Evolutionary conservation across 177 flowering plant genomes (phyloP), one percentile per base, ranked within the genome.

Genomic region (Vitis hybrid): DNA sequence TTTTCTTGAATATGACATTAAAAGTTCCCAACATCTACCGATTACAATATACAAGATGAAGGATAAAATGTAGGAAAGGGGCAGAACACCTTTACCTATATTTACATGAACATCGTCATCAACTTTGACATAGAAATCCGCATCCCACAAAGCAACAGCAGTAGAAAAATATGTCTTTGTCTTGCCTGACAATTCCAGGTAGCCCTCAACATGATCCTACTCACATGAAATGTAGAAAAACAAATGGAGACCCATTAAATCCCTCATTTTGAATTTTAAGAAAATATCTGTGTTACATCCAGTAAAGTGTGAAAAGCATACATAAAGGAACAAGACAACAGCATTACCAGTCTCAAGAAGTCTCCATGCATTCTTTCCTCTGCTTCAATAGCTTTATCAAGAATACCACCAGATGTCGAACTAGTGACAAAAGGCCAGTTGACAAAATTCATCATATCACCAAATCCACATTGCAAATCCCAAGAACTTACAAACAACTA

Each of bases 61-160:
- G 22, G 15, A 50, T 22, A 10, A 52, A 50, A 49, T 33, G 20
- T 11, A 19, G 20, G 64, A 57, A 15, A 26, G 15, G n/a, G 2
- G 5, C 15, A 60, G 39, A 67, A 48, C 58, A 7, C 9, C 5
- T 45, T 77, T 77, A 93, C 98, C 98, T 79, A 94, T 81, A 76
- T 91, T 94, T 45, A 93, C 94, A 78, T 94, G 98, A 79, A 93
- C 84, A 77, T 94, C 98, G 79, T 94, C 97, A 72, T 93, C 99
- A 60, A 91, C 99, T 82, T 93, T 94, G 80, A 93, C 76, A 63
- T 90, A 90, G 79, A 86, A 94, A 31, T 95, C 97, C 52, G 96
- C 96, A 82, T 90, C 97, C 97, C 97, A 93, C 66, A 77, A 69
- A 22, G 87, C 59, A 77, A 90, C 86, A 78, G 97, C 98, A 56